A percentile compares a stretch with the other conserved stretches of the same genome.
phyloP scores from a whole-genome alignment of 2,329 filamentous ascomycete species.

The Cryphonectria carpinicola region DNA sequence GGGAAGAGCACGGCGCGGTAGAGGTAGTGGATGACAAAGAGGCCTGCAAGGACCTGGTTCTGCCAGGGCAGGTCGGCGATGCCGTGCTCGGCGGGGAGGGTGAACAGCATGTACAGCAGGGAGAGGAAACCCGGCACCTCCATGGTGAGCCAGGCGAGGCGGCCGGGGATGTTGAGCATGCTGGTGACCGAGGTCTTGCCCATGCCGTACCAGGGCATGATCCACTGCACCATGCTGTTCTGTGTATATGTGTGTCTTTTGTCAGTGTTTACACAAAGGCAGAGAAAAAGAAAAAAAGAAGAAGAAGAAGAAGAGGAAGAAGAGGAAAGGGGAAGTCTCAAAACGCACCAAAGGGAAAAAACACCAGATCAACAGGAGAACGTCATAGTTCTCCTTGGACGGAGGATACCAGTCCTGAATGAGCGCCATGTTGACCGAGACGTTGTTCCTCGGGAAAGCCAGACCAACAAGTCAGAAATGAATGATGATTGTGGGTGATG shows the following conservation, averaged over 20 bases:
- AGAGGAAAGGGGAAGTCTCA: neutral
- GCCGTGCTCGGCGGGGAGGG: slow-evolving; percentile 62
- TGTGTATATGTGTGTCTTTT: slow-evolving; percentile 5
- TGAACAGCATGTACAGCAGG: slow-evolving; percentile 77
- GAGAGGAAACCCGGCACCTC: slow-evolving; percentile 78
- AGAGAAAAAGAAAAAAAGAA: neutral
- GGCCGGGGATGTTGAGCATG: slow-evolving; percentile 83
- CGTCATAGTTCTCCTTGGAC: slow-evolving; percentile 60
- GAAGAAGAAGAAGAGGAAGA: neutral
- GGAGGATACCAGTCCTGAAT: slow-evolving; percentile 61
- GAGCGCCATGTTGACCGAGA: slow-evolving; percentile 46
- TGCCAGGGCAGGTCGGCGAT: slow-evolving; percentile 70
- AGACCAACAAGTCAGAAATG: neutral
- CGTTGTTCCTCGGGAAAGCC: neutral
- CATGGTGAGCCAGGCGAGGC: slow-evolving; percentile 86
- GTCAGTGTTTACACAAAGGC: slow-evolving; percentile 25
- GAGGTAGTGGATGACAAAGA: slow-evolving; percentile 82
- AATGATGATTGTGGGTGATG: neutral
- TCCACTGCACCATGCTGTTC: slow-evolving; percentile 70
- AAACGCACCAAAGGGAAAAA: slow-evolving; percentile 56
- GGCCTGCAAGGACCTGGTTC: slow-evolving; percentile 73
- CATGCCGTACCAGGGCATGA: slow-evolving; percentile 81
- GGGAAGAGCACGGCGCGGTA: slow-evolving; percentile 88
- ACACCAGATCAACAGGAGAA: slow-evolving; percentile 56
- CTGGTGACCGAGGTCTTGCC: slow-evolving; percentile 85